These are phyloP conservation scores for Vishniacozyma victoriae DNA, from an alignment of 768 basidiomycete genomes.

Conservation along the genomic window DNA sequence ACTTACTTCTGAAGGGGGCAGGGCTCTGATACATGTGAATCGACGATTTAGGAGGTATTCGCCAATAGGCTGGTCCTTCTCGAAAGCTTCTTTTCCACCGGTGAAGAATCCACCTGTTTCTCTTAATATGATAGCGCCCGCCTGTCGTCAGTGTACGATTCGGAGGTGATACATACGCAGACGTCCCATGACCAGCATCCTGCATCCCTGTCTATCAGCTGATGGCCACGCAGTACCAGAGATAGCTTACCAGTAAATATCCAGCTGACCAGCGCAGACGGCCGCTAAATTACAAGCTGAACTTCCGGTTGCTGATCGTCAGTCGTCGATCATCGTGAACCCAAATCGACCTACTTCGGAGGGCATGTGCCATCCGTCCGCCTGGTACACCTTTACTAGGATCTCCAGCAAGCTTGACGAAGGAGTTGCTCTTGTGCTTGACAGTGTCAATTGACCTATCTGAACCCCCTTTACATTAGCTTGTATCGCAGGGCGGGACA, in stretches of 20 bases:
- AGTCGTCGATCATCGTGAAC: neutral
- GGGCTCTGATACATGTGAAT: constrained; percentile 43
- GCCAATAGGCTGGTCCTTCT: constrained; percentile 46
- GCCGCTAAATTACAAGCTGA: constrained; percentile 49
- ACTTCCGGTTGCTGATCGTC: constrained; percentile 4
- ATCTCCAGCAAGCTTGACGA: constrained; percentile 68
- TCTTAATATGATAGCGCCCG: constrained; percentile 81
- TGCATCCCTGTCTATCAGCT: constrained; percentile 72
- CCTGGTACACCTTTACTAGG: constrained; percentile 57
- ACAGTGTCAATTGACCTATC: constrained; percentile 60
- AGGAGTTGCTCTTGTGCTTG: constrained; percentile 59
- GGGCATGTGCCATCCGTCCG: constrained; percentile 75
- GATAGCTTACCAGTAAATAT: constrained; percentile 69
- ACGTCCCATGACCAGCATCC: constrained; percentile 68
- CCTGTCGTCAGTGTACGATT: constrained; percentile 47
- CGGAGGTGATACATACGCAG: constrained; percentile 52
- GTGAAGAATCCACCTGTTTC: constrained; percentile 78
- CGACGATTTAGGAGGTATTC: constrained; percentile 44
- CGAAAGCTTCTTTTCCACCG: constrained; percentile 53
- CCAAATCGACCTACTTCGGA: constrained; percentile 51
- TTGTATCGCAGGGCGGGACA: constrained; percentile 6
- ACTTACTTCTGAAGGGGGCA: constrained; percentile 30
- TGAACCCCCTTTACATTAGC: constrained; percentile 46
- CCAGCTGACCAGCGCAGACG: constrained; percentile 84
- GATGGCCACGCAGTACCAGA: neutral